Base-by-base conservation (phyloP, 2,329 filamentous ascomycete species). In the Pseudogymnoascus sp. region DNA sequence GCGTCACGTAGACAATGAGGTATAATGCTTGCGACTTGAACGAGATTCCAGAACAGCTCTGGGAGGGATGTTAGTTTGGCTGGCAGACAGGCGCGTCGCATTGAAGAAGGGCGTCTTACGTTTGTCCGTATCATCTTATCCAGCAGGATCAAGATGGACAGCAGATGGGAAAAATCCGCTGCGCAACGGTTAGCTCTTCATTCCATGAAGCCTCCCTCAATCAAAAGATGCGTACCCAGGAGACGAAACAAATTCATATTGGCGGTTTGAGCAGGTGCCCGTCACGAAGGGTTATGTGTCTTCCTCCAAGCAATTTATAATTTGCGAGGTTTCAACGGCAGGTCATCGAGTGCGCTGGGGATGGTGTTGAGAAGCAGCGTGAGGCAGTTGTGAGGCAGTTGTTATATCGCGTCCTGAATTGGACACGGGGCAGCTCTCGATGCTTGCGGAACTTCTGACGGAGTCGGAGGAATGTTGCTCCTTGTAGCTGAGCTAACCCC, bases 11-110 rank as follows among this genome's bases (percentile, higher is more conserved):
- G 71, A 99, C 94, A 49, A 96, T 79, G 69, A 97, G 81, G 78
- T 99, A 99, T 63, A 99, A 83, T 60, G 88, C 91, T 82, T 99
- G 94, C 65, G 93, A 97, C 76, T 99, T 99, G 84, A 99, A 97
- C 14, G 94, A 99, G 77, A 99, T 93, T 70, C 94, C 94, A 43
- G 93, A 88, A 75, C 92, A 96, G 81, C 92, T 97, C 93, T 97
- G 74, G n/a, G 62, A 58, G 31, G 55, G 64, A 38, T 65, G 71
- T 70, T 64, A 70, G 65, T 68, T 21, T 60, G 52, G 31, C 11
- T 49, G 61, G 16, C 12, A 19, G 39, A 19, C 33, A 41, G 19
- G 52, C 37, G 21, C 35, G 39, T 12, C 19, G 55, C 38, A 59
- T 60, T 58, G 41, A 21, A 23, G 26, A 6, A 45, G 16, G n/a